Conservation (phyloP, 352 stramenopile species). For the Globisporangium radiosum region DNA sequence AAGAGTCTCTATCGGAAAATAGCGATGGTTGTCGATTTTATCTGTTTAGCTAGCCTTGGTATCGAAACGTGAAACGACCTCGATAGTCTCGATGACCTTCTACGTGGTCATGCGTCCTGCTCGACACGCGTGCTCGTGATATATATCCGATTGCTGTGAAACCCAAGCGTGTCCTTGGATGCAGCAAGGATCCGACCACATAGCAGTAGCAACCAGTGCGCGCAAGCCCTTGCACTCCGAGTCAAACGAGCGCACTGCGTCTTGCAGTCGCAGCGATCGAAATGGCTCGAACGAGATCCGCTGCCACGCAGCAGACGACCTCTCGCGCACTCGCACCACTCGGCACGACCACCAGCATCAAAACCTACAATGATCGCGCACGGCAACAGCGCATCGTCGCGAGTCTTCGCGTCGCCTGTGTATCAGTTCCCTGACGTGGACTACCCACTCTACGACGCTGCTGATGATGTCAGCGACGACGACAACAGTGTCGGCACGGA, state of each 20-base stretch:
- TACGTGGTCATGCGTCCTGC: not conserved
- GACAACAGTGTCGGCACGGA: slow-evolving; percentile 12
- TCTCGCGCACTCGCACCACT: slow-evolving; percentile 3
- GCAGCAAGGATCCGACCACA: no score
- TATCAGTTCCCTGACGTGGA: slow-evolving; percentile 24
- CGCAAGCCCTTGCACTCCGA: no score
- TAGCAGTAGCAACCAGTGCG: no score
- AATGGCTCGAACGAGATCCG: no score
- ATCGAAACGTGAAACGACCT: not conserved
- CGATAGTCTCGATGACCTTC: no score
- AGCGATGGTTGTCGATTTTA: not conserved
- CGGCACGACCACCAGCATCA: not conserved
- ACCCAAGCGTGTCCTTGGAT: no score
- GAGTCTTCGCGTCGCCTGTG: slow-evolving; percentile 16
- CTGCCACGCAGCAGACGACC: no score
- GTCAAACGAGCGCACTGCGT: no score
- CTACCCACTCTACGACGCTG: slow-evolving; percentile 17
- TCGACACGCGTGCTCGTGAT: not conserved
- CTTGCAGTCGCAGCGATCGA: no score
- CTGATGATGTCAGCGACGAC: not conserved
- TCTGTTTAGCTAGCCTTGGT: no score
- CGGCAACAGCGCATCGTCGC: no score
- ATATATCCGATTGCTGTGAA: no score
- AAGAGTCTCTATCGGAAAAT: not conserved
- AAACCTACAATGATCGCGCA: not conserved